Evolutionary conservation across 1,284 basidiomycete genomes (phyloP).

Genomic region (Ganoderma meredithae): DNA sequence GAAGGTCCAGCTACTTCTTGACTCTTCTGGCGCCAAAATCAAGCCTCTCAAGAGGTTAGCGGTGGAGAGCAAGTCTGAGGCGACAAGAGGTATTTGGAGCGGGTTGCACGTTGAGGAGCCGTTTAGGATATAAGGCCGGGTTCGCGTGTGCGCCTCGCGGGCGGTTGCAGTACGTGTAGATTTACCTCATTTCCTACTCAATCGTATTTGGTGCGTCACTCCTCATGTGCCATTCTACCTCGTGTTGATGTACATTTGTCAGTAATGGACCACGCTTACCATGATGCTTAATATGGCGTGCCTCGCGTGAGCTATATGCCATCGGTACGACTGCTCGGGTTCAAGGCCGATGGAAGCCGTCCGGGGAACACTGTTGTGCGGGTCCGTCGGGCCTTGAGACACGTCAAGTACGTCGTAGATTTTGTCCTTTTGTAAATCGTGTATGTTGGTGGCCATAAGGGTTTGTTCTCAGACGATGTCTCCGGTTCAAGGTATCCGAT

Average conservation of each 20-base stretch:
- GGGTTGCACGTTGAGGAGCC: slow-evolving; percentile 73
- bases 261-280: slow-evolving; percentile 19
- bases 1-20: slow-evolving; percentile 83
- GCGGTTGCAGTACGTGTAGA: slow-evolving; percentile 29
- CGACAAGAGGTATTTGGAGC: slow-evolving; percentile 87
- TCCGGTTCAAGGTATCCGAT: not conserved
- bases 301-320: not conserved
- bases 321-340: not conserved
- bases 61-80: slow-evolving; percentile 81
- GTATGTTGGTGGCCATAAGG: not conserved
- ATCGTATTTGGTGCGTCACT: slow-evolving; percentile 26
- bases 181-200: slow-evolving; percentile 27
- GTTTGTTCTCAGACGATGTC: not conserved
- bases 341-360: not conserved
- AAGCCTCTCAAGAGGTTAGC: slow-evolving; percentile 73
- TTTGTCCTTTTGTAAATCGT: not conserved
- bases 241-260: slow-evolving; percentile 20
- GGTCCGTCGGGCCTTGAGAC: not conserved
- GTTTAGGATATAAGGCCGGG: slow-evolving; percentile 49
- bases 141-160: not conserved
- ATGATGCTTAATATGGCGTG: slow-evolving; percentile 3
- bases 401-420: not conserved
- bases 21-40: slow-evolving; percentile 86
- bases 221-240: slow-evolving; percentile 14
- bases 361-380: not conserved